Evolutionary conservation across 192 early-diverging fungal species (phyloP).

Genomic region (Mortierella claussenii): DNA sequence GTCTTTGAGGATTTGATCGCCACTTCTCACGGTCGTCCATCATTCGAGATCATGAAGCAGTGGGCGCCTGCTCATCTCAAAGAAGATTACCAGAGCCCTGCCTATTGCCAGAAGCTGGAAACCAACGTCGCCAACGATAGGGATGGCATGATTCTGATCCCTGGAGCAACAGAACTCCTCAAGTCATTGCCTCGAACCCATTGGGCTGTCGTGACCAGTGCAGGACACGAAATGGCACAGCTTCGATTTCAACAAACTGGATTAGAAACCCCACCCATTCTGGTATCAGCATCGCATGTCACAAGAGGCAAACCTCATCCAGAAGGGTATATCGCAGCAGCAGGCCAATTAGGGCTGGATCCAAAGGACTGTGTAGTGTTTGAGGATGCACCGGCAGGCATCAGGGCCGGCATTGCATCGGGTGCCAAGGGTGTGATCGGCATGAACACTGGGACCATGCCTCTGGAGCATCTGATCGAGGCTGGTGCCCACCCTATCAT

Average conservation of each 20-base stretch:
- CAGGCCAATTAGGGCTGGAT: conserved; percentile 32
- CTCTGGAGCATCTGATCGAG: conserved; percentile 50
- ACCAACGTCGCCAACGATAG: conserved; percentile 23
- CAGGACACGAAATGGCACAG: conserved; percentile 55
- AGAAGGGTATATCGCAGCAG: conserved; percentile 55
- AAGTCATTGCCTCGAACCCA: conserved; percentile 19
- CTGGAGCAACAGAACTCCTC: conserved; percentile 53
- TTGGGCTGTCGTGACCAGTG: conserved; percentile 59
- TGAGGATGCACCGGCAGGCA: conserved; percentile 64
- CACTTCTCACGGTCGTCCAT: conserved; percentile 61
- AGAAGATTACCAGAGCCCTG: conserved; percentile 21
- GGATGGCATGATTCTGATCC: conserved; percentile 60
- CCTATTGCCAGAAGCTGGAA: conserved; percentile 21
- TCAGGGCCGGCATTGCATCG: conserved; percentile 51
- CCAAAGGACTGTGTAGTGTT: conserved; percentile 60
- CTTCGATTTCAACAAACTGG: conserved; percentile 52
- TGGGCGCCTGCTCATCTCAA: conserved; percentile 50
- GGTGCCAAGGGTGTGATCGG: conserved; percentile 52
- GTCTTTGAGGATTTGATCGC: conserved; percentile 44
- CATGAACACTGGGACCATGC: conserved; percentile 55
- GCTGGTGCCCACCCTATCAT: conserved; percentile 58
- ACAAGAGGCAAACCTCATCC: conserved; percentile 54
- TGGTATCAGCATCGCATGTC: conserved; percentile 46
- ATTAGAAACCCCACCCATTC: conserved; percentile 37
- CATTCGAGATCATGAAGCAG: conserved; percentile 58